phyloP scores from a whole-genome alignment of 2,329 filamentous ascomycete species.

The Malbranchea zuffiana region DNA sequence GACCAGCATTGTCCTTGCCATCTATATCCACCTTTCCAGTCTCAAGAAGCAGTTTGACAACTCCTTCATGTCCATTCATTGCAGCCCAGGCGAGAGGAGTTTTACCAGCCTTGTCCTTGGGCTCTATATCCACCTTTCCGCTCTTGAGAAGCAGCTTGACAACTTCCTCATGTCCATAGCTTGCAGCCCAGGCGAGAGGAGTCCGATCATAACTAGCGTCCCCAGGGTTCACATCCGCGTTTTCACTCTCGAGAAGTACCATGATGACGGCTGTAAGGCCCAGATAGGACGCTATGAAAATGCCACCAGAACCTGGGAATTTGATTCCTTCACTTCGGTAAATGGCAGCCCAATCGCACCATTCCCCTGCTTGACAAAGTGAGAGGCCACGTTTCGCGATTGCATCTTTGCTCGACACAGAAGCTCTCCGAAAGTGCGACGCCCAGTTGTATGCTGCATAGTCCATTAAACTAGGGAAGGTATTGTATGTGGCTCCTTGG shows the following conservation, averaged over 20 bases:
- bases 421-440: neutral
- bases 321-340: neutral
- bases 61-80: too few relatives aligned
- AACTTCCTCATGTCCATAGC: too few relatives aligned
- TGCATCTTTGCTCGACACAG: neutral
- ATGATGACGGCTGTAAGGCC: slow-evolving; percentile 5
- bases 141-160: too few relatives aligned
- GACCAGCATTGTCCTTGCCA: neutral
- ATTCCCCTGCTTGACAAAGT: too few relatives aligned
- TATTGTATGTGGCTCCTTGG: neutral
- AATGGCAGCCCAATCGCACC: too few relatives aligned
- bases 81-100: neutral
- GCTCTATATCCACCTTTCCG: slow-evolving; percentile 1
- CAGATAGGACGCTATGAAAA: slow-evolving; percentile 9
- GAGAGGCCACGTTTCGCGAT: neutral
- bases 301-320: neutral
- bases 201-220: too few relatives aligned
- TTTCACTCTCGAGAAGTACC: slow-evolving; percentile 3
- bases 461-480: too few relatives aligned
- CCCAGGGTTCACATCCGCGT: too few relatives aligned
- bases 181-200: too few relatives aligned
- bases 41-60: too few relatives aligned
- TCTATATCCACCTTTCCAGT: too few relatives aligned
- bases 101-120: neutral
- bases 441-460: neutral